Evolutionary conservation across 176 grass and related monocot species (phyloP), one percentile per base, ranked within the genome.

Genomic region (Stipa capillata): DNA sequence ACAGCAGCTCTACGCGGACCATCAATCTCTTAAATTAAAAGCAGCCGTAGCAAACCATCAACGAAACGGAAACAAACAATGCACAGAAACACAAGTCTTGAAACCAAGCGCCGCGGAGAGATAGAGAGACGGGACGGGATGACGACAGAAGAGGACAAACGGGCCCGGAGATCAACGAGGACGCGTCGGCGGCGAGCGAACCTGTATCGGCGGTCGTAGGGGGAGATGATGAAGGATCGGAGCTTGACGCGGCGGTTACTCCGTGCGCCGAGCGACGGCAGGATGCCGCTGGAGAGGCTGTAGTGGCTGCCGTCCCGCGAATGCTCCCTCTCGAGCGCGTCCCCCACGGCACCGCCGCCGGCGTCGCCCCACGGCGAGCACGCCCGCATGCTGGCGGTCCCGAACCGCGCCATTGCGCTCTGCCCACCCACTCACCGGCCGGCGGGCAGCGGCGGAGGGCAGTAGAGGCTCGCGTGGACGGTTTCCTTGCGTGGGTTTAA

Each of bases 281-380:
- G 85, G 49, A 98, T 92, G 40, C 92, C 95, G 74, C 83, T 98
- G 27, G 90, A 94, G 67, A 98, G 80, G 77, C 92, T 98, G 85
- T 98, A 94, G 62, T 98, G 95, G 85, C 92, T 94, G 39, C 90
- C 95, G 32, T 98, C 95, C 17, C 85, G 85, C 55, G 95, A 98
- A 8, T 91, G 69, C 88, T 86, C 81, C 72, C 76, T 69, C 59
- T 90, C 83, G 14, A 35, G 45, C 68, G 77, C 57, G 80, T 8
- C 48, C 53, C 64, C 45, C 59, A 67, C 39, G 65, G 17, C 13
- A 23, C 62, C 12, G 56, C 28, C 12, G 31, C 73, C 35, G 5
- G 54, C 62, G 2, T 56, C 48, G 35, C 89, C 69, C 84, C 84
- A 83, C 42, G 74, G 87, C 76, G 60, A 80, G 75, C 85, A 87